These are phyloP conservation scores for Hericium alpestre DNA, from an alignment of 768 basidiomycete species.

Conservation along the genomic window DNA sequence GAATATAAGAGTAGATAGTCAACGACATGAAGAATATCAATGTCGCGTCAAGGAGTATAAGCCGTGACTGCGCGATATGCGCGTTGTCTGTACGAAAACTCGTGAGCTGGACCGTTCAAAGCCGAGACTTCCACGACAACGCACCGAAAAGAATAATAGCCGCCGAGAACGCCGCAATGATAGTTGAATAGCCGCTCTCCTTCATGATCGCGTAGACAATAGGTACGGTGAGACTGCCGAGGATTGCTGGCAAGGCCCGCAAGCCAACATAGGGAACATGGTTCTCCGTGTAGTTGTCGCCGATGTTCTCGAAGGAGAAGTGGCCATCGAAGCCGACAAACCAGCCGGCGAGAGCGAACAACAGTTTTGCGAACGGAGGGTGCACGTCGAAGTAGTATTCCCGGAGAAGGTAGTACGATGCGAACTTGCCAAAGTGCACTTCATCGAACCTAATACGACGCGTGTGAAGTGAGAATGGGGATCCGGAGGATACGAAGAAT, in stretches of 20 bases:
- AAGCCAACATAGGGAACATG: constrained; percentile 93
- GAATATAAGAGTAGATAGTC: constrained; percentile 86
- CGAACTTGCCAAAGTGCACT: constrained; percentile 98
- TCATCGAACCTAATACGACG: constrained; percentile 70
- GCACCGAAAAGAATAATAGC: constrained; percentile 77
- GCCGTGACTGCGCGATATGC: constrained; percentile 89
- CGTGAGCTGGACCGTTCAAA: neutral
- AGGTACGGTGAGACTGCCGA: constrained; percentile 84
- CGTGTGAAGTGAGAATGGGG: neutral
- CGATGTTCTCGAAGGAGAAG: constrained; percentile 91
- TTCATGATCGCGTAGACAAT: constrained; percentile 96
- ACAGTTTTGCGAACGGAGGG: constrained; percentile 91
- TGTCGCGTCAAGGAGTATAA: constrained; percentile 90
- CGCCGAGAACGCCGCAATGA: constrained; percentile 86
- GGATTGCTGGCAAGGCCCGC: constrained; percentile 82
- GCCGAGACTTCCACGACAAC: constrained; percentile 21
- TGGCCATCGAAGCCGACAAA: constrained; percentile 92
- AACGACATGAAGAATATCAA: constrained; percentile 93
- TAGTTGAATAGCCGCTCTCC: constrained; percentile 89
- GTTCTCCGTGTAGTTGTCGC: constrained; percentile 78
- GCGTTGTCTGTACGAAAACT: constrained; percentile 66
- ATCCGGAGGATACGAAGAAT: neutral
- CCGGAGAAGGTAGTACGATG: constrained; percentile 82
- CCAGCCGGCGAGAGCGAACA: constrained; percentile 92
- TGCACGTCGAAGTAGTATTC: constrained; percentile 99